These are phyloP conservation scores for Boletus rubescentipes DNA, from an alignment of 768 basidiomycete species.

Conservation along the genomic window DNA sequence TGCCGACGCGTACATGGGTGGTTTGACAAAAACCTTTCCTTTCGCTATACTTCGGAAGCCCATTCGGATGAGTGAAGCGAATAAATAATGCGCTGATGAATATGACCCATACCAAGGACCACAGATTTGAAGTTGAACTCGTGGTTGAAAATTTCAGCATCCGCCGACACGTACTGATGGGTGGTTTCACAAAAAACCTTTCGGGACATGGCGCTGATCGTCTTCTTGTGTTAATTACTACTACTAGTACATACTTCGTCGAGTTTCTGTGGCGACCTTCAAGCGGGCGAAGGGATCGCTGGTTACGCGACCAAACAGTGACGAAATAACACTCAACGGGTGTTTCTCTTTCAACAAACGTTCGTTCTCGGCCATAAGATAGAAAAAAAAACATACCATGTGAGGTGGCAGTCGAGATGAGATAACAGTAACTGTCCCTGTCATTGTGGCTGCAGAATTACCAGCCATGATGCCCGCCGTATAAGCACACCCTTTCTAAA, in stretches of 20 bases:
- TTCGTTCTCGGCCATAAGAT: slow-evolving; percentile 1
- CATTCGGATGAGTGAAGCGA: too few relatives aligned
- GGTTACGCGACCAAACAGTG: not conserved
- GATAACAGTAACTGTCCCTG: slow-evolving; percentile 10
- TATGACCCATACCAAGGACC: too few relatives aligned
- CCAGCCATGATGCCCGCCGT: slow-evolving; percentile 17
- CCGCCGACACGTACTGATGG: too few relatives aligned
- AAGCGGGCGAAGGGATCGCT: not conserved
- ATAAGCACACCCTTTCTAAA: slow-evolving; percentile 12
- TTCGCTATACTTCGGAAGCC: too few relatives aligned
- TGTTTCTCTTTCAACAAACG: not conserved
- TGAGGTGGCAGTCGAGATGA: slow-evolving; percentile 15
- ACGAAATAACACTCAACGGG: too few relatives aligned
- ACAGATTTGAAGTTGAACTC: too few relatives aligned
- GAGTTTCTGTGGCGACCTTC: not conserved
- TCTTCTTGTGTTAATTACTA: not conserved
- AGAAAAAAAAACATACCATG: slow-evolving; percentile 1
- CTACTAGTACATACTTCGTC: too few relatives aligned
- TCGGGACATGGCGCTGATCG: not conserved
- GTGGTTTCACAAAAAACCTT: not conserved
- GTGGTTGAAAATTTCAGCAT: too few relatives aligned
- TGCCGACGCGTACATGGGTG: not conserved
- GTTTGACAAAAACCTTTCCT: not conserved
- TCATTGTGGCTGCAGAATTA: slow-evolving; percentile 3
- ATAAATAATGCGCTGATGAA: too few relatives aligned